Evolutionary conservation across 495 filamentous ascomycete species (phyloP), one percentile per base, ranked within the genome.

Genomic region (Aspergillus steynii): DNA sequence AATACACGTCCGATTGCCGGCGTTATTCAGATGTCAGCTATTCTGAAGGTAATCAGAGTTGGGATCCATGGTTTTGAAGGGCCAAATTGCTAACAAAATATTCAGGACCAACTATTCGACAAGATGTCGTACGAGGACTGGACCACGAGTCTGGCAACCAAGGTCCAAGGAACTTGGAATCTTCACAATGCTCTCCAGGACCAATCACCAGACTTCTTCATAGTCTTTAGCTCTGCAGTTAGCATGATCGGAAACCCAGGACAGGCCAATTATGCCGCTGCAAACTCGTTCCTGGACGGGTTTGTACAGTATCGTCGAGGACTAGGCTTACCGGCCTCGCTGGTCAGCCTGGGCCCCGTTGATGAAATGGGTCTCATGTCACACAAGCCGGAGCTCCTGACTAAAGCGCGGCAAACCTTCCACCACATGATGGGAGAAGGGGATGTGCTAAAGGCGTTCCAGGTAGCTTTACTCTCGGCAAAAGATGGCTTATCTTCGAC

Each of bases 171-270:
- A 3, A 71, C 76, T 0, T 74, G 68, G 71, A 80, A 85, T 67
- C 77, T 88, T 52, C 84, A 88, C 68, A 69, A 80, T 47, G 65
- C 71, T 3, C 75, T 86, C 0, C 2, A 2, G 10, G 10, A 12
- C 0, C 31, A 50, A 4, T 55, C 62, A 3, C 63, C 78, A 8
- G 76, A 80, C 60, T 83, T 82, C 68, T 82, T 82, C 67, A 61
- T 75, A 50, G 64, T 80, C 56, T 65, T 75, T 20, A 73, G 71
- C 27, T 75, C 71, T 8, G 56, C 69, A 1, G 62, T 55, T 29
- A 69, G 72, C 3, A 57, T 71, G 5, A 57, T 72, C 14, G 77
- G 74, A 15, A 50, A 66, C 10, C 25, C 58, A 1, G 67, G 61
- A 4, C 77, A 80, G 55, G 66, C 70, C n/a, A 73, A 72, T 61